These are phyloP conservation scores for Phycomyces blakesleeanus DNA, from an alignment of 192 early-diverging fungal species.

Conservation along the genomic window DNA sequence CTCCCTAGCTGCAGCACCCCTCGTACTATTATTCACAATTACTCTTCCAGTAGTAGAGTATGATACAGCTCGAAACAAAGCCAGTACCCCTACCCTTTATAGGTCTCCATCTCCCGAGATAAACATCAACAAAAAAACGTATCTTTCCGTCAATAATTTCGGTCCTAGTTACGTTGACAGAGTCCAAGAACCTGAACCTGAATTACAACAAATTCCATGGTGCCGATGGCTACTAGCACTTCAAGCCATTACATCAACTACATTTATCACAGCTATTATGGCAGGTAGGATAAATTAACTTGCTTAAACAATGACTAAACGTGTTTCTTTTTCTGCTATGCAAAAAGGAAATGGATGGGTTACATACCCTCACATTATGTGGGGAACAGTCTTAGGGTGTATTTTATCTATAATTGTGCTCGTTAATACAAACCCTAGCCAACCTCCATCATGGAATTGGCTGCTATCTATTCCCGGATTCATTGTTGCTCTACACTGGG, in stretches of 20 bases:
- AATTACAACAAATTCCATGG: background rate
- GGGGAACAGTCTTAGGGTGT: slow-evolving; percentile 29
- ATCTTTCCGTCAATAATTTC: background rate
- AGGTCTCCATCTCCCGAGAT: background rate
- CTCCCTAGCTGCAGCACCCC: slow-evolving; percentile 47
- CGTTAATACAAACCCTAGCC: slow-evolving; percentile 26
- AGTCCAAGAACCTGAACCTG: too few relatives aligned
- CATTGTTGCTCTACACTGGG: slow-evolving; percentile 73
- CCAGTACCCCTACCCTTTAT: background rate
- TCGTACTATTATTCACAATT: slow-evolving; percentile 47
- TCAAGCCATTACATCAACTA: slow-evolving; percentile 5
- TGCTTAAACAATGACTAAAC: background rate
- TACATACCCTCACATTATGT: slow-evolving; percentile 18
- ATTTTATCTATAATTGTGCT: slow-evolving; percentile 26
- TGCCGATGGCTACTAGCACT: slow-evolving; percentile 2
- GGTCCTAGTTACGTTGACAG: background rate
- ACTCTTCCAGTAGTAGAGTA: slow-evolving; percentile 62
- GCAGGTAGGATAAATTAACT: slow-evolving; percentile 4
- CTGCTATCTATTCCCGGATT: slow-evolving; percentile 65
- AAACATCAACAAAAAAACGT: background rate
- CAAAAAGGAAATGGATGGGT: slow-evolving; percentile 19
- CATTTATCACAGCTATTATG: slow-evolving; percentile 8
- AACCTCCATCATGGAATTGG: slow-evolving; percentile 40
- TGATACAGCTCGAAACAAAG: slow-evolving; percentile 30
- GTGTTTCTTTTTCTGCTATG: background rate